Percentiles rank a stretch among this genome's conserved stretches.
phyloP scores from a whole-genome alignment of 129 eudicot species.

The Erigeron canadensis region DNA sequence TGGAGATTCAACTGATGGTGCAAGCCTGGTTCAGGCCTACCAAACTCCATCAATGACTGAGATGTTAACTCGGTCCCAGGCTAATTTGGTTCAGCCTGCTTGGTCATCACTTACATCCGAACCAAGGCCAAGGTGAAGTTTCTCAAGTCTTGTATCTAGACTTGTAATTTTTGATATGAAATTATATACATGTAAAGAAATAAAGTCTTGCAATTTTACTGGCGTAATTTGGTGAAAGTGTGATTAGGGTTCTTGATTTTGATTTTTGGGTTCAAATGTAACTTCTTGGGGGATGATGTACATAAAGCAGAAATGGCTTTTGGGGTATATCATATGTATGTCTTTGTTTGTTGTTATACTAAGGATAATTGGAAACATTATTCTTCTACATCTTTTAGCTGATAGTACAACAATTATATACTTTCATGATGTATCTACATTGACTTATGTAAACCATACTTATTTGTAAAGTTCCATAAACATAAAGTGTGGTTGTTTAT shows the following conservation, averaged over 20 bases:
- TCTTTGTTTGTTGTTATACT: background rate
- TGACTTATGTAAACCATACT: background rate
- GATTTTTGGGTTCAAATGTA: slow-evolving; percentile 1
- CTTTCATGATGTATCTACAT: background rate
- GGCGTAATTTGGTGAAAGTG: slow-evolving; percentile 2
- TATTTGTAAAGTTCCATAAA: background rate
- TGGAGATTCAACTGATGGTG: slow-evolving; percentile 73
- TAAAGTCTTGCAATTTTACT: slow-evolving; percentile 17
- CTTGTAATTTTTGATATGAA: background rate
- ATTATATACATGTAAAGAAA: slow-evolving; percentile 19
- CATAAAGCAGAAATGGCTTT: slow-evolving; percentile 17
- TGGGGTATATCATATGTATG: slow-evolving; percentile 10
- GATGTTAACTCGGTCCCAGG: slow-evolving; percentile 75
- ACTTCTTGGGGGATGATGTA: slow-evolving; percentile 3
- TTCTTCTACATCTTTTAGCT: slow-evolving; percentile 5
- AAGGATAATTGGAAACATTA: background rate
- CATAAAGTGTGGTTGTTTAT: background rate
- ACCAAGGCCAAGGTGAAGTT: slow-evolving; percentile 34
- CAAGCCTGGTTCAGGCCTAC: slow-evolving; percentile 61
- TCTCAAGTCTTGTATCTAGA: background rate
- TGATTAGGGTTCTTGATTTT: background rate
- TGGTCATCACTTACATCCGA: slow-evolving; percentile 31
- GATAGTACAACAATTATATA: background rate
- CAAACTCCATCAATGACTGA: slow-evolving; percentile 77
- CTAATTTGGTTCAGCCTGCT: slow-evolving; percentile 34